phyloP scores from a whole-genome alignment of 495 filamentous ascomycete genomes.

The Penicillium tannophilum region DNA sequence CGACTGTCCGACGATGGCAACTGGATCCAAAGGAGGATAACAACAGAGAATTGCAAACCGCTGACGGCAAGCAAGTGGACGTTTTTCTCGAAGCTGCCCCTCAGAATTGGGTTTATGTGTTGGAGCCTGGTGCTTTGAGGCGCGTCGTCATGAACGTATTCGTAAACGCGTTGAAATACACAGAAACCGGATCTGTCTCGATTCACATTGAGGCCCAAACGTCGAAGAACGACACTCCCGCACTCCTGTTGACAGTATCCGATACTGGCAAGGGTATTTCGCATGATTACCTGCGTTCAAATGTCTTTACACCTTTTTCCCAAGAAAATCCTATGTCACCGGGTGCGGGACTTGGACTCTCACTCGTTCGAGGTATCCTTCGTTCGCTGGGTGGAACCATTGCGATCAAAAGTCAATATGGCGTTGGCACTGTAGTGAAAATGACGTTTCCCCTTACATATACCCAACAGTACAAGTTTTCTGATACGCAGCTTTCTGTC shows the following conservation, averaged over 20 bases:
- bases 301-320: slow-evolving; percentile 45
- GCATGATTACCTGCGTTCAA: slow-evolving; percentile 40
- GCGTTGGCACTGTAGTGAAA: slow-evolving; percentile 30
- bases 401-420: slow-evolving; percentile 39
- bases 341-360: slow-evolving; percentile 43
- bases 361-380: slow-evolving; percentile 44
- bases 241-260: slow-evolving; percentile 14
- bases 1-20: background rate
- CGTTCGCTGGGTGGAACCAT: slow-evolving; percentile 40
- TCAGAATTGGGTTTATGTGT: slow-evolving; percentile 60
- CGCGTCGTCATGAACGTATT: slow-evolving; percentile 79
- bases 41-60: background rate
- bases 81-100: slow-evolving; percentile 66
- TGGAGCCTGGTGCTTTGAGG: slow-evolving; percentile 68
- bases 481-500: slow-evolving; percentile 7
- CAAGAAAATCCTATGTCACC: slow-evolving; percentile 46
- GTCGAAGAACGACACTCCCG: background rate
- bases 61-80: slow-evolving; percentile 46
- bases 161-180: slow-evolving; percentile 81
- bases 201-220: slow-evolving; percentile 49
- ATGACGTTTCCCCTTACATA: slow-evolving; percentile 10
- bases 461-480: slow-evolving; percentile 34
- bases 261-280: slow-evolving; percentile 47
- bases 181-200: slow-evolving; percentile 61
- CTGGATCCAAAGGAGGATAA: background rate